A percentile compares a stretch with the other conserved stretches of the same genome.
Evolutionary conservation across 1,284 basidiomycete genomes (phyloP).

Genomic region (Kwoniella shivajii): DNA sequence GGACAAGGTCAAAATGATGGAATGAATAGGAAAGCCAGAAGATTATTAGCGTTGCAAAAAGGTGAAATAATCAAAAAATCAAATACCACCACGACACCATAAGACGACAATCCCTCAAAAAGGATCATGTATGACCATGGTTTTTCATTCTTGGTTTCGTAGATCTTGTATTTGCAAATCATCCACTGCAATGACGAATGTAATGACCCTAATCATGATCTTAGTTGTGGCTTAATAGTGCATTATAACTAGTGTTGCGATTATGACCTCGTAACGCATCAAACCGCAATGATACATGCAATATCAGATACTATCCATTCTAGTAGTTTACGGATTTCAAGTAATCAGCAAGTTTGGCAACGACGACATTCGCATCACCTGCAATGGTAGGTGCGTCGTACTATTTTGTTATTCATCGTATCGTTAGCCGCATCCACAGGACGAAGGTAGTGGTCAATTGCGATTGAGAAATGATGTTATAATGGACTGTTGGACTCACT

Average conservation of each 20-base stretch:
- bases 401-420: no score
- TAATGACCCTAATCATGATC: no score
- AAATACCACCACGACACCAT: neutral
- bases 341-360: constrained; percentile 78
- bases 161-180: no score
- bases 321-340: constrained; percentile 63
- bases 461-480: neutral
- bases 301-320: neutral
- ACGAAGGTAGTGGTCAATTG: neutral
- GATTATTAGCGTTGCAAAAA: constrained; percentile 14
- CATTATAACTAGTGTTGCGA: no score
- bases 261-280: neutral
- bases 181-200: no score
- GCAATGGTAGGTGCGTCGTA: constrained; percentile 70
- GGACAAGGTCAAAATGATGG: neutral
- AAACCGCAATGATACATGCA: no score
- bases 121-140: neutral
- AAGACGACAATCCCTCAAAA: constrained; percentile 1
- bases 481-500: constrained; percentile 37
- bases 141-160: no score
- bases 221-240: no score
- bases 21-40: constrained; percentile 23
- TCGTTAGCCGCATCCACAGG: no score
- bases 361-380: constrained; percentile 70
- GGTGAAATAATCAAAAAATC: constrained; percentile 1